Evolutionary conservation across 495 filamentous ascomycete species (phyloP).

Genomic region (Penicillium simplicissimum): DNA sequence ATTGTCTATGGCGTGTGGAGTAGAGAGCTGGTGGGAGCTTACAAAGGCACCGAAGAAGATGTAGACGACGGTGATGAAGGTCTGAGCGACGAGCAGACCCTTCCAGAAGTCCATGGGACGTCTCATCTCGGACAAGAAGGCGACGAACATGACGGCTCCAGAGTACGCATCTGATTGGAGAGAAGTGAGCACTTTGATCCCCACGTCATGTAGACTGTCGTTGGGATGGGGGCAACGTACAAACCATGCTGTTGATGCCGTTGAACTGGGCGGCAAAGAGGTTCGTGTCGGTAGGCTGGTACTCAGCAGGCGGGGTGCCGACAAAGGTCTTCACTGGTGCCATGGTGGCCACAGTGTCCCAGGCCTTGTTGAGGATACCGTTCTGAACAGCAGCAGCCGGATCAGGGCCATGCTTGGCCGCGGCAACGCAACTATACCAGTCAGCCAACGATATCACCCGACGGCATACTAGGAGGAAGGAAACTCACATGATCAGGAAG

Average conservation of each 20-base stretch:
- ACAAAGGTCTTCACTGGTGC: conserved; percentile 22
- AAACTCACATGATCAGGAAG: conserved; percentile 27
- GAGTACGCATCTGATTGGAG: conserved; percentile 52
- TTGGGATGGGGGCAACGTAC: conserved; percentile 12
- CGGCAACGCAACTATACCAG: conserved; percentile 48
- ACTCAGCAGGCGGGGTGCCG: conserved; percentile 15
- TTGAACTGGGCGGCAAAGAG: conserved; percentile 25
- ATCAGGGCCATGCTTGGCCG: conserved; percentile 48
- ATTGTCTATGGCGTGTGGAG: not conserved
- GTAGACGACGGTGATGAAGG: conserved; percentile 53
- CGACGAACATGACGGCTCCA: conserved; percentile 54
- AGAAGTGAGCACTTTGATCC: not conserved
- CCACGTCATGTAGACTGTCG: conserved; percentile 34
- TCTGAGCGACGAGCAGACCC: conserved; percentile 52
- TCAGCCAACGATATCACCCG: not conserved
- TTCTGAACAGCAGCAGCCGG: conserved; percentile 28
- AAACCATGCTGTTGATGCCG: conserved; percentile 26
- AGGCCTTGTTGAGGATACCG: conserved; percentile 16
- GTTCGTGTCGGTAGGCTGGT: conserved; percentile 17
- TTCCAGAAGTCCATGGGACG: conserved; percentile 64
- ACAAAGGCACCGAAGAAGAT: conserved; percentile 58
- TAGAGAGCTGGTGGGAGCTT: not conserved
- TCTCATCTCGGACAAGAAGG: conserved; percentile 68
- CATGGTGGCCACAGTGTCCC: conserved; percentile 8
- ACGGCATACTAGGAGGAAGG: not conserved